Conservation (phyloP, 257 asterid species). For the Solanum rostratum region DNA sequence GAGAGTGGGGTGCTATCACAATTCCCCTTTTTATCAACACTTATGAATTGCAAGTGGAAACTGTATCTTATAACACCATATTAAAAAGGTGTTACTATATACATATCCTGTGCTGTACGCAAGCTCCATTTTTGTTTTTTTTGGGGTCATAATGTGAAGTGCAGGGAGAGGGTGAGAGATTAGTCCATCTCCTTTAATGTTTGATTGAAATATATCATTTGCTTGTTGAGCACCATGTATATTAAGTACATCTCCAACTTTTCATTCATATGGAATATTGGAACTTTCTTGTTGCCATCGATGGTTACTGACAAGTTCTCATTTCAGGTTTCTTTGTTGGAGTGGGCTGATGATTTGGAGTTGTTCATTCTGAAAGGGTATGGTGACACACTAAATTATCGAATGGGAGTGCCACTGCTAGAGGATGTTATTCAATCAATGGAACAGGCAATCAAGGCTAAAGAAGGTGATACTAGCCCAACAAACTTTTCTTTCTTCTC, state of each 20-base stretch:
- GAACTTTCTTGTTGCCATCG: not conserved
- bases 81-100: not conserved
- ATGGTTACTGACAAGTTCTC: constrained; percentile 2
- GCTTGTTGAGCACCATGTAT: not conserved
- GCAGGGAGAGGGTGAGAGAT: not conserved
- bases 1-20: not conserved
- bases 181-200: not conserved
- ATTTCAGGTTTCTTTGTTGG: constrained; percentile 63
- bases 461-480: constrained; percentile 41
- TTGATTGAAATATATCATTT: not conserved
- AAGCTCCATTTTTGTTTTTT: not conserved
- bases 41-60: not conserved
- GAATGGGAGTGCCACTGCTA: constrained; percentile 93
- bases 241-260: not conserved
- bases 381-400: constrained; percentile 81
- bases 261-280: not conserved
- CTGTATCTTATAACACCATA: not conserved
- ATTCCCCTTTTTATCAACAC: not conserved
- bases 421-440: constrained; percentile 81
- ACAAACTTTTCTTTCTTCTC: not conserved
- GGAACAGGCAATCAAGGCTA: constrained; percentile 79
- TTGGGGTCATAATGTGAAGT: not conserved
- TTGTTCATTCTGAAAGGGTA: constrained; percentile 78
- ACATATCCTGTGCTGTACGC: not conserved
- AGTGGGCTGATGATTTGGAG: constrained; percentile 95